phyloP scores from a whole-genome alignment of 1,284 basidiomycete species.

The Malassezia obtusa region DNA sequence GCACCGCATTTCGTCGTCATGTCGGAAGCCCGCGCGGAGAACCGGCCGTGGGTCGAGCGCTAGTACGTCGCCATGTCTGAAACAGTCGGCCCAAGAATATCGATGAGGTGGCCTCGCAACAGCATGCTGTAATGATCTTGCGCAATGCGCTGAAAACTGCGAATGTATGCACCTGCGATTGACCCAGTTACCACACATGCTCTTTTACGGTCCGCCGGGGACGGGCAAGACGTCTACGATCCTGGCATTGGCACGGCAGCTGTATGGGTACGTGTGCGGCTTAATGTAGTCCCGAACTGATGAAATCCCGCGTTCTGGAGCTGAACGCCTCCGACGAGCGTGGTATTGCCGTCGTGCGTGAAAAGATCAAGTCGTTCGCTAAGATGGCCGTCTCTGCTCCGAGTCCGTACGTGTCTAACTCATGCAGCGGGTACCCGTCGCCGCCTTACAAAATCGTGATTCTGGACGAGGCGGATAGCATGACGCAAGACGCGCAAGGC shows the following conservation, averaged over 20 bases:
- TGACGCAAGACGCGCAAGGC: slow-evolving; percentile 98
- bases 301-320: slow-evolving; percentile 83
- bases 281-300: slow-evolving; percentile 64
- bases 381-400: slow-evolving; percentile 52
- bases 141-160: slow-evolving; percentile 80
- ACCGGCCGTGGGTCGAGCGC: slow-evolving; percentile 18
- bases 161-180: slow-evolving; percentile 57
- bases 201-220: slow-evolving; percentile 97
- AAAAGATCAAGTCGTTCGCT: slow-evolving; percentile 98
- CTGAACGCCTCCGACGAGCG: slow-evolving; percentile 99
- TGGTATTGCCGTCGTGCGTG: slow-evolving; percentile 89
- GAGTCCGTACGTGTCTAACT: not conserved
- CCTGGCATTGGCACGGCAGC: slow-evolving; percentile 79
- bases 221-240: slow-evolving; percentile 99
- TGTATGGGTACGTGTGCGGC: slow-evolving; percentile 59
- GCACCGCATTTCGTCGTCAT: not conserved
- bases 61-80: slow-evolving; percentile 11
- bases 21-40: not conserved
- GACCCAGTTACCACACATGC: slow-evolving; percentile 86
- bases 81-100: slow-evolving; percentile 87
- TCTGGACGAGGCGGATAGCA: slow-evolving; percentile 95
- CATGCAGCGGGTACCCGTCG: slow-evolving; percentile 62
- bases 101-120: slow-evolving; percentile 91
- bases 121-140: slow-evolving; percentile 85
- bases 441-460: slow-evolving; percentile 99